Conservation (phyloP, 495 filamentous ascomycete species). For the Evansstolkia leycettana region DNA sequence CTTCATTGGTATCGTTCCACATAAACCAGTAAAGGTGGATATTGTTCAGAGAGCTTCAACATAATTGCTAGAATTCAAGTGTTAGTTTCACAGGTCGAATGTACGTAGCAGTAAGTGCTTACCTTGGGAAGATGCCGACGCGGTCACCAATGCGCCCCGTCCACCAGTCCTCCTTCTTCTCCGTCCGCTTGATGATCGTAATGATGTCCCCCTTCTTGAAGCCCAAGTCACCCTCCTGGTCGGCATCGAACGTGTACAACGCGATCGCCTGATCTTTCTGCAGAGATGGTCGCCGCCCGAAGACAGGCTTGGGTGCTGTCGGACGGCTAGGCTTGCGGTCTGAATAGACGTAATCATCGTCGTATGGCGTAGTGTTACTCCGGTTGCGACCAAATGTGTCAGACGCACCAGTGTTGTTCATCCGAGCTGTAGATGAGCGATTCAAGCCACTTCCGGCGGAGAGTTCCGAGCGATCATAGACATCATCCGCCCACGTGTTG, state of each 20-base stretch:
- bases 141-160: conserved; percentile 53
- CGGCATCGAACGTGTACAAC: conserved; percentile 83
- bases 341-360: conserved; percentile 48
- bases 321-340: conserved; percentile 51
- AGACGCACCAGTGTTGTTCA: conserved; percentile 33
- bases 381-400: conserved; percentile 35
- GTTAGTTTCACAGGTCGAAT: conserved; percentile 4
- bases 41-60: conserved; percentile 16
- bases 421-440: conserved; percentile 38
- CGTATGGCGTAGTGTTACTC: conserved; percentile 31
- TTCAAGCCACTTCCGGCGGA: conserved; percentile 28
- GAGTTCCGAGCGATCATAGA: conserved; percentile 57
- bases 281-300: conserved; percentile 51
- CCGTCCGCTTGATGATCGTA: conserved; percentile 94
- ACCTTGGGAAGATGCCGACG: conserved; percentile 52
- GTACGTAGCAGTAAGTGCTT: conserved; percentile 6
- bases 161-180: conserved; percentile 86
- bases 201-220: conserved; percentile 98
- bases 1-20: conserved; percentile 10
- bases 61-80: conserved; percentile 24
- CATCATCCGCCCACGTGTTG: conserved; percentile 80
- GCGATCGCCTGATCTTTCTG: conserved; percentile 80
- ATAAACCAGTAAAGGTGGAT: conserved; percentile 7
- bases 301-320: conserved; percentile 78
- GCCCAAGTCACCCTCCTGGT: conserved; percentile 82